Evolutionary conservation across 805 yeast species (phyloP), one percentile per base, ranked within the genome.

Genomic region (Monosporozyma servazzii): DNA sequence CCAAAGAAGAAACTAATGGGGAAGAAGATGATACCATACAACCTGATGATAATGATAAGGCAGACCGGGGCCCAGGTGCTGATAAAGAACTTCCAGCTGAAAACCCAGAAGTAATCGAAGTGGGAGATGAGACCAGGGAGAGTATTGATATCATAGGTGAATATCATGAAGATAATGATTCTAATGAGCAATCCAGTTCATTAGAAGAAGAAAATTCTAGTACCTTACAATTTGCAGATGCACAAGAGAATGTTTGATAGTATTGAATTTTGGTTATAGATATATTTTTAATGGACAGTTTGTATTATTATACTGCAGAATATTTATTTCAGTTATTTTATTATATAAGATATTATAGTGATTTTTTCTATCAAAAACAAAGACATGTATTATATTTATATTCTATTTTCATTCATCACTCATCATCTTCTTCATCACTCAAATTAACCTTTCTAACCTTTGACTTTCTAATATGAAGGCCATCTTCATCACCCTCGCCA

Each of bases 211-310:
- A 48, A 5, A 29, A 30, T 18, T 41, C 51, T 11, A 51, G 54
- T 20, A 56, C 51, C 13, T 57, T 56, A 21, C 50, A 49, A 9
- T 56, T 52, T 45, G 60, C 56, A 42, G 57, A 57, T 33, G 64
- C 62, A 10, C 52, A 53, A 33, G 63, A 58, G 15, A 11, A 33
- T 15, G 4, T 33, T 15, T 33, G 17, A 33, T 3, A 4, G 7
- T 33, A 15, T 15, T 15, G n/a, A 3, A 15, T 33, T n/a, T 30
- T 52, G 50, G 15, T 55, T 53, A 20, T 46, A 46, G 41, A 33
- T 37, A 8, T 7, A 17, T 18, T 37, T 36, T 37, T 18, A 18
- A 18, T 17, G 23, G 18, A 18, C 41, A 17, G 11, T 18, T 18
- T 37, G 41, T 37, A 18, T 37, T 37, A 18, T 18, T 37, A 20